Conservation (phyloP, 2,329 filamentous ascomycete genomes). For the Berkeleyomyces basicola region DNA sequence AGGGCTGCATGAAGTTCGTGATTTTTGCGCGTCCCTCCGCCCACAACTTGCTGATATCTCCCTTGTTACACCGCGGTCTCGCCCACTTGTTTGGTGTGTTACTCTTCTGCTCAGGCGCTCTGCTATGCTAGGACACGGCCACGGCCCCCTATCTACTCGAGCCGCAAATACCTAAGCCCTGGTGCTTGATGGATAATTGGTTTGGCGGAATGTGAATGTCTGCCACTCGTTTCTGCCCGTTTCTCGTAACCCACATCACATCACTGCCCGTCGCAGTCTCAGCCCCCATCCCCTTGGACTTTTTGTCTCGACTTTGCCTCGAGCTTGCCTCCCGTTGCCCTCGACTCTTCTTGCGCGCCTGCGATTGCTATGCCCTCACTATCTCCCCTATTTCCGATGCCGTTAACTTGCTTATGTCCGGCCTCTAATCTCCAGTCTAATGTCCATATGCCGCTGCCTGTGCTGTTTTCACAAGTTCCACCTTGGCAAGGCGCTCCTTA, state of each 20-base stretch:
- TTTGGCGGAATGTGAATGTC: no score
- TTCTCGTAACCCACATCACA: not conserved
- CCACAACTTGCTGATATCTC: not conserved
- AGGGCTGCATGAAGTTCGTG: not conserved
- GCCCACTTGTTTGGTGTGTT: not conserved
- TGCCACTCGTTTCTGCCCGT: no score
- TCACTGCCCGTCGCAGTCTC: not conserved
- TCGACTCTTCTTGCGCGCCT: not conserved
- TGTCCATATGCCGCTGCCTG: not conserved
- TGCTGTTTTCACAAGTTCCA: slow-evolving; percentile 54
- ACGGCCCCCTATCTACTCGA: no score
- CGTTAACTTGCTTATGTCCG: not conserved
- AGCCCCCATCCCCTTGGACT: not conserved
- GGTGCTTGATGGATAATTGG: no score
- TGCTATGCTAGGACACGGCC: not conserved
- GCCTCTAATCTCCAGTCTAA: not conserved
- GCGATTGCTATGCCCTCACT: not conserved
- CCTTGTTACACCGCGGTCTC: not conserved
- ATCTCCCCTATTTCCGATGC: not conserved
- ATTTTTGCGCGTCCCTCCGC: not conserved
- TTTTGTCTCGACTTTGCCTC: not conserved
- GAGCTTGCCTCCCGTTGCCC: not conserved
- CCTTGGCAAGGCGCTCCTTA: slow-evolving; percentile 66
- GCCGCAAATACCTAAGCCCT: no score
- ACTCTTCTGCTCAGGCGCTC: not conserved